Evolutionary conservation across 2,329 filamentous ascomycete species (phyloP), one percentile per base, ranked within the genome.

Genomic region (Aureobasidium melanogenum): DNA sequence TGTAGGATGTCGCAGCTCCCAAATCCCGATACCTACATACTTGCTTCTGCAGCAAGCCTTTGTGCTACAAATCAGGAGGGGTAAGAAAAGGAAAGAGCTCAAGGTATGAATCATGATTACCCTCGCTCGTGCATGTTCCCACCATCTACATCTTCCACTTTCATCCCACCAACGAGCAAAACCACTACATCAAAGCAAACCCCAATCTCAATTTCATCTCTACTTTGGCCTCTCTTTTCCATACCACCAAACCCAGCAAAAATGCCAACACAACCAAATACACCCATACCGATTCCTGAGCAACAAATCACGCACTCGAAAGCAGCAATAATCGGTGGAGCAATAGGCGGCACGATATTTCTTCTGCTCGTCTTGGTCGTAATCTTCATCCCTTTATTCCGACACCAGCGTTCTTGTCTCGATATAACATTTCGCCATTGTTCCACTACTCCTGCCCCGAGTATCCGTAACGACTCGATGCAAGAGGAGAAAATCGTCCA

Each of bases 11-110:
- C 19, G 19, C 30, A 19, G 28, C 3, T 14, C n/a, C 17, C 6
- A 30, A n/a, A 2, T 54, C 24, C 24, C 34, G 39, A 41, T 54
- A 41, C 15, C 30, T 54, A 36, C 15, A 41, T 54, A 36, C 15
- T 41, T 39, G 15, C 7, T 39, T 54, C 36, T 24, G 50, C 30
- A 32, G 46, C 50, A 36, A 50, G 28, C 30, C 32, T 34, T 41
- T 39, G 50, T 54, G 50, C 36, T 28, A 54, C 50, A 54, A 9
- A 54, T 47, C 50, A 41, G 50, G 50, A 54, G 36, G 50, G 50
- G 50, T 24, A 51, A 38, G 48, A 14, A 12, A 7, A 12, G n/a
- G n/a, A 19, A 17, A 36, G 32, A 51, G 28, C 5, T 9, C 8
- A 14, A 38, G 14, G n/a, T 36, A 36, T 9, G 48, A 38, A 34